Conservation (phyloP, 306 rosid species). For the Mimosa bimucronata region DNA sequence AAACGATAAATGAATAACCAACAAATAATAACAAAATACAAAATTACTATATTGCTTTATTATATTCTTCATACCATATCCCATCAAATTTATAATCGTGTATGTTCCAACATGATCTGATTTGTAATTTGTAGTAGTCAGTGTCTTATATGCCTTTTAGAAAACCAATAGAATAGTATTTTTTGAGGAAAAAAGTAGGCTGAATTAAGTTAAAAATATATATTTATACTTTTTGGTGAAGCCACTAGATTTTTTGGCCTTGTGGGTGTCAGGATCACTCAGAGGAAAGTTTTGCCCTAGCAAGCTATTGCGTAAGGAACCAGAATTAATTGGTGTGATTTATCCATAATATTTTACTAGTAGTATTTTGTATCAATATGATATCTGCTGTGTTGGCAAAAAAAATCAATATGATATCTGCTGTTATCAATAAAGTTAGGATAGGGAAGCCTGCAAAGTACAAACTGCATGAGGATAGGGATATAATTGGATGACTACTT, state of each 20-base stretch:
- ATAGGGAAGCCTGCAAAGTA: background rate
- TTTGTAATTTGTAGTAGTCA: background rate
- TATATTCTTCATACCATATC: too few relatives aligned
- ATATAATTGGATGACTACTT: background rate
- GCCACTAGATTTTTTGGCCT: constrained; percentile 41
- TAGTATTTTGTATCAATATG: background rate
- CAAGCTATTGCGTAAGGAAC: constrained; percentile 5
- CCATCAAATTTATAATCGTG: background rate
- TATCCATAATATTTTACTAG: too few relatives aligned
- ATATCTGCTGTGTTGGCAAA: too few relatives aligned
- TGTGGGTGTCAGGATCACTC: constrained; percentile 54
- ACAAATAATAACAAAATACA: too few relatives aligned
- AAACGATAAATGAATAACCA: too few relatives aligned
- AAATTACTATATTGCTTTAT: too few relatives aligned
- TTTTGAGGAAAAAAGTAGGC: background rate
- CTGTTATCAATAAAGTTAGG: constrained; percentile 5
- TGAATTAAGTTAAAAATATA: background rate
- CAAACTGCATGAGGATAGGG: background rate
- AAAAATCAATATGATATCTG: too few relatives aligned
- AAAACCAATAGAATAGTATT: background rate
- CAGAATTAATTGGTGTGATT: constrained; percentile 10
- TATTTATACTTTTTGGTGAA: constrained; percentile 37
- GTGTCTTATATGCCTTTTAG: background rate
- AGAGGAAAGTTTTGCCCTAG: constrained; percentile 33
- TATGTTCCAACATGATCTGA: background rate